Conservation (phyloP, 176 grass and related monocot species). For the Carex scoparia region DNA sequence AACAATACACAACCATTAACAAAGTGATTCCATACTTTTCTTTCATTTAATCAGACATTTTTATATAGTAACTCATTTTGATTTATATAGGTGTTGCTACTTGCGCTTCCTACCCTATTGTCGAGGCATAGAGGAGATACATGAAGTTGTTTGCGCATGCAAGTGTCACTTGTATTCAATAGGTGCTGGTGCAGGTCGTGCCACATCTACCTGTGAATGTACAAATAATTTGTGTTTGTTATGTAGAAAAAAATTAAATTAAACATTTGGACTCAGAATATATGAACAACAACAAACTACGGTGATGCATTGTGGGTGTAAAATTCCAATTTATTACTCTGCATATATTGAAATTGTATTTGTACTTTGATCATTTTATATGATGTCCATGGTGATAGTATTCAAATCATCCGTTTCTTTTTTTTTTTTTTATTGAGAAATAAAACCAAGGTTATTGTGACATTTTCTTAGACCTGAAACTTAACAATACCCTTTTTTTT, state of each 20-base stretch:
- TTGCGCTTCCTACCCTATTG: constrained; percentile 75
- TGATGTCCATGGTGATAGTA: background rate
- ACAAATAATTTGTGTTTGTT: constrained; percentile 17
- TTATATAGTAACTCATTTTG: background rate
- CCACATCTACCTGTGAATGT: background rate
- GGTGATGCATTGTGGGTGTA: background rate
- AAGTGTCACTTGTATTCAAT: background rate
- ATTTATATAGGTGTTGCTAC: constrained; percentile 62
- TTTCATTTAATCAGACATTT: background rate
- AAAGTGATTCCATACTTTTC: background rate
- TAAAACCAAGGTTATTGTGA: background rate
- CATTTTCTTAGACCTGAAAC: background rate
- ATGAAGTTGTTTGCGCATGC: background rate
- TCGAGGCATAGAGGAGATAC: constrained; percentile 28
- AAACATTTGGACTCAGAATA: background rate
- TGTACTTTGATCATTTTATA: background rate
- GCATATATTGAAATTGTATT: background rate
- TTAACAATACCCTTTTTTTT: background rate
- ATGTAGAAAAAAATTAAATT: constrained; percentile 27
- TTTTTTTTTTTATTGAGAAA: background rate
- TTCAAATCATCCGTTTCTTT: background rate
- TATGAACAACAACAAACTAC: background rate
- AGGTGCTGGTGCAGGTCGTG: background rate
- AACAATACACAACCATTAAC: background rate
- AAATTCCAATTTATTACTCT: background rate